Percentiles rank a stretch among this genome's conserved stretches.
These are phyloP conservation scores for Trichophyton benhamiae DNA, from an alignment of 2,329 filamentous ascomycete genomes.

Conservation along the genomic window DNA sequence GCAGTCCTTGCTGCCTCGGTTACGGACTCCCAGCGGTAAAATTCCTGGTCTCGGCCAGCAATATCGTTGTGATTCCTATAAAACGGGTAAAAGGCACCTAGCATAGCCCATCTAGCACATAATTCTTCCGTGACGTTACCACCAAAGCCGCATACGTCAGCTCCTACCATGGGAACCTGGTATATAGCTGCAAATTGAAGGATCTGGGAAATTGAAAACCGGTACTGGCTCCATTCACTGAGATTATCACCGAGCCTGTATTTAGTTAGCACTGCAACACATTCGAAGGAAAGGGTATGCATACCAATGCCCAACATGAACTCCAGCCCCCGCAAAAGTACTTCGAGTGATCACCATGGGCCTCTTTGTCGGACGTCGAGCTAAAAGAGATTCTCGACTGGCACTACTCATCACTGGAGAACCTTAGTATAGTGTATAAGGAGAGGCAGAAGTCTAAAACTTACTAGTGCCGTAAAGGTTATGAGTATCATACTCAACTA, in stretches of 20 bases:
- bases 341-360: constrained; percentile 58
- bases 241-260: constrained; percentile 48
- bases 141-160: constrained; percentile 68
- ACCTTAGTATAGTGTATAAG: constrained; percentile 3
- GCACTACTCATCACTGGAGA: constrained; percentile 48
- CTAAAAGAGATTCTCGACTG: constrained; percentile 49
- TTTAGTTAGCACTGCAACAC: not conserved
- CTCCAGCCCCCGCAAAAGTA: constrained; percentile 56
- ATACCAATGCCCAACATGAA: constrained; percentile 38
- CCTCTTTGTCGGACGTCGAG: constrained; percentile 45
- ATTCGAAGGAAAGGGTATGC: not conserved
- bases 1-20: constrained; percentile 53
- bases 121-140: constrained; percentile 54
- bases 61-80: constrained; percentile 60
- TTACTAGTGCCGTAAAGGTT: constrained; percentile 53
- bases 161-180: constrained; percentile 55
- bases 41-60: constrained; percentile 50
- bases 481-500: constrained; percentile 55
- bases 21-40: constrained; percentile 57
- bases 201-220: constrained; percentile 46
- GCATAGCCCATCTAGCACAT: constrained; percentile 62
- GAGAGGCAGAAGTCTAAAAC: constrained; percentile 7
- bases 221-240: constrained; percentile 48
- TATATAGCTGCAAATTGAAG: constrained; percentile 52
- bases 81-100: constrained; percentile 64